Evolutionary conservation across 2,329 filamentous ascomycete species (phyloP).

Genomic region (Diaporthe citriasiana): DNA sequence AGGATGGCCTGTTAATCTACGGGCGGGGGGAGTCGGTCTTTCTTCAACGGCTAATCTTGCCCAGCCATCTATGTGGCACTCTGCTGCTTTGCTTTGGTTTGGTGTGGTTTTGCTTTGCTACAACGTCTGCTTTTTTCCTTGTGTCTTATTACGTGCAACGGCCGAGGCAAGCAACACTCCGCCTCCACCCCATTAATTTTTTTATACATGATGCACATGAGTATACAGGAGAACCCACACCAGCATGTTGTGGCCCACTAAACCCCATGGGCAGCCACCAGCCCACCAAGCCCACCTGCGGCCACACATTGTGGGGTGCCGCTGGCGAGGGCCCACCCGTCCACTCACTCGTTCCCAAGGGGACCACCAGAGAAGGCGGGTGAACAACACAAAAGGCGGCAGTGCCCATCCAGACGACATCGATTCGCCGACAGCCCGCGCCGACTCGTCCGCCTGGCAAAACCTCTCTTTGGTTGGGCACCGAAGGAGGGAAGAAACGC

Average conservation of each 20-base stretch:
- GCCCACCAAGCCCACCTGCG: constrained; percentile 18
- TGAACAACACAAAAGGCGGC: constrained; percentile 1
- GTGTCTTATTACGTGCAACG: constrained; percentile 23
- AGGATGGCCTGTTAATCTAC: constrained; percentile 37
- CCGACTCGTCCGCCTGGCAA: constrained; percentile 28
- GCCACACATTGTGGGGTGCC: constrained; percentile 28
- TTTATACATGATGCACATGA: not conserved
- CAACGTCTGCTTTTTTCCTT: not conserved
- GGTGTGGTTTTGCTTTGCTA: not conserved
- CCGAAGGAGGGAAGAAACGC: not conserved
- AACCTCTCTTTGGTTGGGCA: constrained; percentile 19
- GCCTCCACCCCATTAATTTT: constrained; percentile 2
- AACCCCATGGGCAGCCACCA: constrained; percentile 25
- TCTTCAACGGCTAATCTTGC: constrained; percentile 41
- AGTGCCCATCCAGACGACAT: not conserved
- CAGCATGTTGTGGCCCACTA: constrained; percentile 14
- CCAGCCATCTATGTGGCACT: not conserved
- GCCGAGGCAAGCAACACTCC: not conserved
- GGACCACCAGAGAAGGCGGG: not conserved
- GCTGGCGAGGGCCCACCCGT: not conserved
- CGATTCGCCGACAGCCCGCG: constrained; percentile 28
- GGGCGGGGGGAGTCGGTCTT: not conserved
- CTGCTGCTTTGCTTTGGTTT: not conserved
- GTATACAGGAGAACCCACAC: constrained; percentile 11
- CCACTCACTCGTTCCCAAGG: not conserved